A percentile compares a stretch with the other conserved stretches of the same genome.
Evolutionary conservation across 495 filamentous ascomycete genomes (phyloP).

Genomic region (Penicillium goetzii): DNA sequence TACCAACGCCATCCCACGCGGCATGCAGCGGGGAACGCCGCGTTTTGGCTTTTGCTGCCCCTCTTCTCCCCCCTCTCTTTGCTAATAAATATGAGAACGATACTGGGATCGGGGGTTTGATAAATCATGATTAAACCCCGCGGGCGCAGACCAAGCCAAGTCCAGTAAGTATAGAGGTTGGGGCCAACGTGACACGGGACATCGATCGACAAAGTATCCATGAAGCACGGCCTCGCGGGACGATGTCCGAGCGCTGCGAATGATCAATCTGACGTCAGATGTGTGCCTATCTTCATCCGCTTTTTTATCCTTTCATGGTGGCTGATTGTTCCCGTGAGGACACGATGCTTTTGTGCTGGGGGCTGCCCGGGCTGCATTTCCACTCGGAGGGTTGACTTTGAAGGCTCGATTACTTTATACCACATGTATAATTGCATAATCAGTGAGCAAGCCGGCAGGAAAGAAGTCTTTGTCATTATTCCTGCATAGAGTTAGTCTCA

Average conservation of each 20-base stretch:
- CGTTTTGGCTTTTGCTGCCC: not conserved
- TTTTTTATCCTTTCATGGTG: not conserved
- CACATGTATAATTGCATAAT: no score
- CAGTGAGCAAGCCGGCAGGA: no score
- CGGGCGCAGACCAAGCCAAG: not conserved
- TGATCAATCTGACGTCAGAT: constrained; percentile 25
- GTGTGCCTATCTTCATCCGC: not conserved
- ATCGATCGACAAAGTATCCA: constrained; percentile 17
- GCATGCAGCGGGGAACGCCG: not conserved
- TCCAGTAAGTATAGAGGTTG: not conserved
- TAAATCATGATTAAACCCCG: not conserved
- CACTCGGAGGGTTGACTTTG: not conserved
- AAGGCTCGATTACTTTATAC: no score
- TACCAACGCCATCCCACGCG: constrained; percentile 6
- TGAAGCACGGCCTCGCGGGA: constrained; percentile 1
- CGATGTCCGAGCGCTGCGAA: constrained; percentile 18
- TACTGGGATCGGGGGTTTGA: not conserved
- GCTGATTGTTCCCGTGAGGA: not conserved
- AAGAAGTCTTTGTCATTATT: not conserved
- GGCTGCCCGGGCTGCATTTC: not conserved
- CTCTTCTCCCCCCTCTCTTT: constrained; percentile 8
- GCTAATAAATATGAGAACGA: not conserved
- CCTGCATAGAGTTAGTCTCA: not conserved
- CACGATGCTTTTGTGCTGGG: not conserved
- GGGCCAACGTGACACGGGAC: constrained; percentile 14